Evolutionary conservation across 2,329 filamentous ascomycete species (phyloP).

Genomic region (Neofusicoccum laricinum): DNA sequence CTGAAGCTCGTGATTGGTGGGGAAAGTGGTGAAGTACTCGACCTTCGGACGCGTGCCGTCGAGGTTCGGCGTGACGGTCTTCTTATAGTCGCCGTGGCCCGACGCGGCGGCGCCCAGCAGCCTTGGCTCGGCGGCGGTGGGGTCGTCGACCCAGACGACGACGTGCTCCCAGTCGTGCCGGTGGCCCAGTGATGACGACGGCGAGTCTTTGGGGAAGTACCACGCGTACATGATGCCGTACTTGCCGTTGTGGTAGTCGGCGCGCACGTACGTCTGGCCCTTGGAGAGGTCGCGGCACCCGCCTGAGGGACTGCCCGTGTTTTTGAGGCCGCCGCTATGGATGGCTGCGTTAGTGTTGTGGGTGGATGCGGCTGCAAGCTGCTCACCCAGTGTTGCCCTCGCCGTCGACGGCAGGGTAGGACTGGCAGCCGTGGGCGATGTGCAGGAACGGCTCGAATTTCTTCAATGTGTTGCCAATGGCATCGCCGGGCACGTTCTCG

Average conservation of each 20-base stretch:
- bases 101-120: conserved; percentile 52
- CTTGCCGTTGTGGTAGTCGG: conserved; percentile 23
- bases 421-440: conserved; percentile 25
- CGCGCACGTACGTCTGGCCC: conserved; percentile 41
- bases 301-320: conserved; percentile 30
- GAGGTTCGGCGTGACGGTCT: conserved; percentile 37
- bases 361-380: background rate
- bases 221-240: conserved; percentile 54
- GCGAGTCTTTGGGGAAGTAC: conserved; percentile 51
- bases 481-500: conserved; percentile 50
- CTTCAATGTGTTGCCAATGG: conserved; percentile 18
- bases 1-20: conserved; percentile 47
- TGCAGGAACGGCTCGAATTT: conserved; percentile 23
- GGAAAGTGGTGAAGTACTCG: conserved; percentile 49
- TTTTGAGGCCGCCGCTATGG: conserved; percentile 34
- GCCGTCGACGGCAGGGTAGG: conserved; percentile 22
- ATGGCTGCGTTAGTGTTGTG: background rate
- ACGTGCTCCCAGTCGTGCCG: conserved; percentile 57
- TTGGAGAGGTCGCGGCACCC: conserved; percentile 32
- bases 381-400: conserved; percentile 17
- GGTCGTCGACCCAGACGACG: conserved; percentile 50
- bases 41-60: conserved; percentile 45
- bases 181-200: conserved; percentile 46
- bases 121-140: conserved; percentile 35
- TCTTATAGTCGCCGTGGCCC: conserved; percentile 50